phyloP scores from a whole-genome alignment of 2,329 filamentous ascomycete genomes.

The Pseudogymnoascus sp. region DNA sequence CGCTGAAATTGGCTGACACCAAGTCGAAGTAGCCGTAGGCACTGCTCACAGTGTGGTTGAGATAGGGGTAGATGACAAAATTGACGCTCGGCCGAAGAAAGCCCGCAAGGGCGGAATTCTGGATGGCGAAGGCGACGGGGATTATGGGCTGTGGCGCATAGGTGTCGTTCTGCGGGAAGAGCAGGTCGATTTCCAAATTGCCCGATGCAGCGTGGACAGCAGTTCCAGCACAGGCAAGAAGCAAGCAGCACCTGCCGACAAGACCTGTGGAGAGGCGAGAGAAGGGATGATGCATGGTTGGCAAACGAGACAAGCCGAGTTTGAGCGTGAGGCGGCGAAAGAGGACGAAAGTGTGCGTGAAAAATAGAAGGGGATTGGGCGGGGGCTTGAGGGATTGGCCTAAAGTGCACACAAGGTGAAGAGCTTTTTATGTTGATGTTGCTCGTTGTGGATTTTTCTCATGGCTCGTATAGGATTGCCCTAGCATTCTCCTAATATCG shows the following conservation, averaged over 20 bases:
- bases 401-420: too few species aligned
- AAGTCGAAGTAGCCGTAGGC: background rate
- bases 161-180: slow-evolving; percentile 26
- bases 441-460: too few species aligned
- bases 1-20: background rate
- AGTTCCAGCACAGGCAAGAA: background rate
- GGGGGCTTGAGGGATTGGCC: too few species aligned
- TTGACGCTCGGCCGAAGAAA: slow-evolving; percentile 10
- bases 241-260: background rate
- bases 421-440: too few species aligned
- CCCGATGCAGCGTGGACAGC: slow-evolving; percentile 9
- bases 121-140: slow-evolving; percentile 24
- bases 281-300: background rate
- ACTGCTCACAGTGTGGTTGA: background rate
- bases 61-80: background rate
- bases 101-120: slow-evolving; percentile 17
- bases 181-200: slow-evolving; percentile 21
- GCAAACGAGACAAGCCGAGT: background rate
- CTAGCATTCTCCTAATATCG: too few species aligned
- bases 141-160: slow-evolving; percentile 20
- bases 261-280: background rate
- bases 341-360: too few species aligned
- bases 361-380: too few species aligned
- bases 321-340: background rate
- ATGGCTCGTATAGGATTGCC: too few species aligned